phyloP scores from a whole-genome alignment of 2,329 filamentous ascomycete genomes.

The Coniochaeta sp. region DNA sequence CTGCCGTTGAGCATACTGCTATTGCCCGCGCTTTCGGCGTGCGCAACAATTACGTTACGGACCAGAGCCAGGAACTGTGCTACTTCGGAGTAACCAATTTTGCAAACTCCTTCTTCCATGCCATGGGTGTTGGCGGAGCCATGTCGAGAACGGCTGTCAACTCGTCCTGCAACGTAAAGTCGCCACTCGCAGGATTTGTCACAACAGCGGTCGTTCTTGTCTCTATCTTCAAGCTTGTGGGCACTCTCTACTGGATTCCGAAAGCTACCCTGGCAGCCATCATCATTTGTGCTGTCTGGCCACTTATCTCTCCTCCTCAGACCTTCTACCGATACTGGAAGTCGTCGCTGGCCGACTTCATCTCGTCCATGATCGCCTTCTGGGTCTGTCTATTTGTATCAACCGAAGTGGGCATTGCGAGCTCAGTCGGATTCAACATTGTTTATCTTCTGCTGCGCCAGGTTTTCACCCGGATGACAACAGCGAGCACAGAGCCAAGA shows the following conservation, averaged over 20 bases:
- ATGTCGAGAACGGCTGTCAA: conserved; percentile 64
- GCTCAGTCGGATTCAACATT: conserved; percentile 55
- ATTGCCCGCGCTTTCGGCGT: conserved; percentile 57
- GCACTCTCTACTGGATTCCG: conserved; percentile 60
- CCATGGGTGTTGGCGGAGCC: conserved; percentile 56
- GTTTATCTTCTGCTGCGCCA: conserved; percentile 51
- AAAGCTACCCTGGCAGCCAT: conserved; percentile 58
- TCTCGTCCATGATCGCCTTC: conserved; percentile 54
- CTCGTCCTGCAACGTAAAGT: conserved; percentile 54
- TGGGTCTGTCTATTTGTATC: conserved; percentile 57
- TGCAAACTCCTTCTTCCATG: conserved; percentile 56
- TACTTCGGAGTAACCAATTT: conserved; percentile 57
- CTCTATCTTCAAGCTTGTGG: conserved; percentile 53
- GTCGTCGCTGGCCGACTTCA: conserved; percentile 56
- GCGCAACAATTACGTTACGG: conserved; percentile 53
- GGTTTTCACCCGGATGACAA: conserved; percentile 40
- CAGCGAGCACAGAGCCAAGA: conserved; percentile 17
- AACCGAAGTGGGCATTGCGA: conserved; percentile 51
- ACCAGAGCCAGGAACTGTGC: conserved; percentile 58
- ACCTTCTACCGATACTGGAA: conserved; percentile 59
- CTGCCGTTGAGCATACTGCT: conserved; percentile 55
- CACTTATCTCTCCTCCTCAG: conserved; percentile 49
- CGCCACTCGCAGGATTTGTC: conserved; percentile 51
- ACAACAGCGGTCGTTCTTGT: conserved; percentile 55
- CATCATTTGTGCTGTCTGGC: conserved; percentile 58